Percentiles rank a stretch among this genome's conserved stretches.
Evolutionary conservation across 106 monocot genomes (phyloP).

Genomic region (Cymbidium sinense): DNA sequence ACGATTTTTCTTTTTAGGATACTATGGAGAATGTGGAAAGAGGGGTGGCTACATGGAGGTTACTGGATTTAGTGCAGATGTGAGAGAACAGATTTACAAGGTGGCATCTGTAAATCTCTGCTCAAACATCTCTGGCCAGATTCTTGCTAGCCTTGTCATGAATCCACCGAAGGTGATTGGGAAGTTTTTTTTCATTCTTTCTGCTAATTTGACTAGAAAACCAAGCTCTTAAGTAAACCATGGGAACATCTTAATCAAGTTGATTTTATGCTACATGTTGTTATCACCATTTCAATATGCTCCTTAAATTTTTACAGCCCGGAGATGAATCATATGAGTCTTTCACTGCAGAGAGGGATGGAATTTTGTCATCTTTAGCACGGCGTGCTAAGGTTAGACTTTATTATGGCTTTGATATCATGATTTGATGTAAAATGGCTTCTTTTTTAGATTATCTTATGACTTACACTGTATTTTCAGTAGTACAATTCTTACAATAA

Average conservation of each 20-base stretch:
- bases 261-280: slow-evolving; percentile 1
- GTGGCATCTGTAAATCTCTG: slow-evolving; percentile 96
- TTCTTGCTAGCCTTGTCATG: slow-evolving; percentile 95
- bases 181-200: neutral
- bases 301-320: slow-evolving; percentile 29
- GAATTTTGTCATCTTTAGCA: slow-evolving; percentile 75
- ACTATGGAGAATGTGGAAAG: slow-evolving; percentile 97
- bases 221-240: neutral
- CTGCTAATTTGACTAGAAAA: neutral
- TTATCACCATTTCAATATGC: neutral
- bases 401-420: neutral
- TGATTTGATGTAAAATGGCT: neutral
- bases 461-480: neutral
- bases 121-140: slow-evolving; percentile 90
- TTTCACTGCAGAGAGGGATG: slow-evolving; percentile 56
- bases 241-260: neutral
- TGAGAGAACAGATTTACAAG: slow-evolving; percentile 96
- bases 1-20: slow-evolving; percentile 39
- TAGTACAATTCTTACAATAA: neutral
- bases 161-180: slow-evolving; percentile 88
- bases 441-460: neutral
- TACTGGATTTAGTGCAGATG: slow-evolving; percentile 70
- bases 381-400: slow-evolving; percentile 75
- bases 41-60: slow-evolving; percentile 98
- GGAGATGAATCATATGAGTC: slow-evolving; percentile 88